phyloP scores from a whole-genome alignment of 345 rosid species.

The Geranium rotundifolium region DNA sequence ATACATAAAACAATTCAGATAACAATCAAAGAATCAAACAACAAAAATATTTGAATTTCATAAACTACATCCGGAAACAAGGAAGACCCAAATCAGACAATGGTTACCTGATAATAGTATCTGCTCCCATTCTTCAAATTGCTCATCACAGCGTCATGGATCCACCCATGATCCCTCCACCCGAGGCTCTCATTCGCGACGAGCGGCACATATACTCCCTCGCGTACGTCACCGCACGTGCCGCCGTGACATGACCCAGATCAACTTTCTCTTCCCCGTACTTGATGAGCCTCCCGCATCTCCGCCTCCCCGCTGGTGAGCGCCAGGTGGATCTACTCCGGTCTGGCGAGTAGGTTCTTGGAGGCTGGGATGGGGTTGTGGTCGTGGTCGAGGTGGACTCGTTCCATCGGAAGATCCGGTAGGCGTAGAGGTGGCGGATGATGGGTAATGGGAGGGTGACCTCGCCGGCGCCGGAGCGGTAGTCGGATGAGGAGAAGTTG shows the following conservation, averaged over 20 bases:
- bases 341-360: constrained; percentile 40
- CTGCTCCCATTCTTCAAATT: constrained; percentile 46
- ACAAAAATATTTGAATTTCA: no score
- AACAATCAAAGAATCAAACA: background rate
- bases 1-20: background rate
- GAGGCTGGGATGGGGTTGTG: constrained; percentile 75
- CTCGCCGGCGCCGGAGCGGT: constrained; percentile 66
- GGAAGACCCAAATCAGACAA: background rate
- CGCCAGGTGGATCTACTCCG: constrained; percentile 77
- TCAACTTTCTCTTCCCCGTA: constrained; percentile 48
- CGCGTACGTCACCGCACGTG: constrained; percentile 67
- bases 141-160: constrained; percentile 52
- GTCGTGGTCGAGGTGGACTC: constrained; percentile 52
- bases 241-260: constrained; percentile 18
- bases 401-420: constrained; percentile 90
- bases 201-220: constrained; percentile 63
- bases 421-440: constrained; percentile 68
- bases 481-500: constrained; percentile 35
- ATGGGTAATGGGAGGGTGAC: constrained; percentile 57
- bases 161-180: constrained; percentile 97
- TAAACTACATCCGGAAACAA: background rate
- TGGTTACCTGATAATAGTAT: constrained; percentile 68
- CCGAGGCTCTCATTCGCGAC: constrained; percentile 59
- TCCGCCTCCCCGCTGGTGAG: constrained; percentile 47
- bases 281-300: constrained; percentile 70